phyloP scores from a whole-genome alignment of 1,284 basidiomycete species.

The Ustilago nuda region DNA sequence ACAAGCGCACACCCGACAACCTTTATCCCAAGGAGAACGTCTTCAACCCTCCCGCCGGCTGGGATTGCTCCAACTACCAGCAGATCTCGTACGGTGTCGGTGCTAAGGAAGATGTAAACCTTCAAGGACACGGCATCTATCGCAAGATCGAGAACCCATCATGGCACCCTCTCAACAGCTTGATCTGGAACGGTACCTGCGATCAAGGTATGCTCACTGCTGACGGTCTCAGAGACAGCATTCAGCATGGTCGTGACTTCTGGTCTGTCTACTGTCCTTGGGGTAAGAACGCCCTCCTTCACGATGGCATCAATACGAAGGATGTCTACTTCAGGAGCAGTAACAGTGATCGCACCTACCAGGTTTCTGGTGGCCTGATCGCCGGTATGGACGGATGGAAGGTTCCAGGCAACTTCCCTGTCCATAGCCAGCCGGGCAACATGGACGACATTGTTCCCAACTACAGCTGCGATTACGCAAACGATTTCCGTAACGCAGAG shows the following conservation, averaged over 20 bases:
- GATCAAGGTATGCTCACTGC: constrained; percentile 74
- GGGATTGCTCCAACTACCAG: constrained; percentile 52
- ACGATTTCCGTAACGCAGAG: constrained; percentile 70
- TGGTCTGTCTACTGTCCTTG: constrained; percentile 72
- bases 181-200: constrained; percentile 75
- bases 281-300: constrained; percentile 71
- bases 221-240: constrained; percentile 73
- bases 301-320: constrained; percentile 68
- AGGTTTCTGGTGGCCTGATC: constrained; percentile 73
- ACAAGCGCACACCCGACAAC: constrained; percentile 70
- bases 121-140: constrained; percentile 66
- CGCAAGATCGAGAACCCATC: constrained; percentile 71
- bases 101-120: constrained; percentile 14
- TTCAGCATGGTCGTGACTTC: constrained; percentile 74
- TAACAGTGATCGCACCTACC: constrained; percentile 73
- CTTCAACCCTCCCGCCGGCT: constrained; percentile 69
- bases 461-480: constrained; percentile 73
- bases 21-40: constrained; percentile 72
- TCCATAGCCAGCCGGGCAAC: constrained; percentile 66
- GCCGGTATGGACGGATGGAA: constrained; percentile 72
- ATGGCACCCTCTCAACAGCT: constrained; percentile 72
- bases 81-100: constrained; percentile 43
- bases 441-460: constrained; percentile 73
- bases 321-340: constrained; percentile 73
- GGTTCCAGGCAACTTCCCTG: constrained; percentile 32